Evolutionary conservation across 495 filamentous ascomycete genomes (phyloP).

Genomic region (Trichocladium uniseriatum): DNA sequence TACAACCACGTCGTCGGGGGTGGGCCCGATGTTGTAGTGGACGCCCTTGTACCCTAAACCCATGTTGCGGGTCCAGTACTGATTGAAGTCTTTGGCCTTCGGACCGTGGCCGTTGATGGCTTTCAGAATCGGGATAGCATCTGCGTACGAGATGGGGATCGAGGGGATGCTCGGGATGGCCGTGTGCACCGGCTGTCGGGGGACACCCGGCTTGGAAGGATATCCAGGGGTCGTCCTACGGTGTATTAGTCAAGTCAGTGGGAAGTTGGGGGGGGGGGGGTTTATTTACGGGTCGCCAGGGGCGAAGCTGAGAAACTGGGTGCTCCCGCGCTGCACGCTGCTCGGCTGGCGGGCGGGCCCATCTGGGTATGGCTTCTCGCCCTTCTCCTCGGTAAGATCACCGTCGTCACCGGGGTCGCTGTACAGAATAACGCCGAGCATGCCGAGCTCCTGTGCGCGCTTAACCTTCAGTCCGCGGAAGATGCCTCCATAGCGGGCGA

Average conservation of each 20-base stretch:
- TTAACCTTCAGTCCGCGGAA: conserved; percentile 92
- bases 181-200: conserved; percentile 59
- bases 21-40: conserved; percentile 84
- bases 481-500: conserved; percentile 76
- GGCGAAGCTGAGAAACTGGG: conserved; percentile 64
- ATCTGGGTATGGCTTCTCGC: conserved; percentile 69
- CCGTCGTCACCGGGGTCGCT: conserved; percentile 87
- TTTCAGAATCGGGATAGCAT: conserved; percentile 75
- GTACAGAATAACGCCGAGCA: conserved; percentile 79
- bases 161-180: conserved; percentile 82
- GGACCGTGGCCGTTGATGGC: conserved; percentile 85
- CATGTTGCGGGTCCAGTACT: conserved; percentile 57
- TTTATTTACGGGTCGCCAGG: conserved; percentile 52
- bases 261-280: neutral
- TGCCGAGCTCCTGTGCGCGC: conserved; percentile 83
- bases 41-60: conserved; percentile 77
- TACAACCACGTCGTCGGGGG: conserved; percentile 62
- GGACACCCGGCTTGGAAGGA: conserved; percentile 80
- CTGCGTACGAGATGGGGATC: conserved; percentile 79
- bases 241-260: conserved; percentile 6
- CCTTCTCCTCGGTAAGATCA: conserved; percentile 68
- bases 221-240: conserved; percentile 77
- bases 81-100: conserved; percentile 64
- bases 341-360: conserved; percentile 82
- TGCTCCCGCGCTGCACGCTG: conserved; percentile 87